These are phyloP conservation scores for Tuber brumale DNA, from an alignment of 495 filamentous ascomycete genomes.

Conservation along the genomic window DNA sequence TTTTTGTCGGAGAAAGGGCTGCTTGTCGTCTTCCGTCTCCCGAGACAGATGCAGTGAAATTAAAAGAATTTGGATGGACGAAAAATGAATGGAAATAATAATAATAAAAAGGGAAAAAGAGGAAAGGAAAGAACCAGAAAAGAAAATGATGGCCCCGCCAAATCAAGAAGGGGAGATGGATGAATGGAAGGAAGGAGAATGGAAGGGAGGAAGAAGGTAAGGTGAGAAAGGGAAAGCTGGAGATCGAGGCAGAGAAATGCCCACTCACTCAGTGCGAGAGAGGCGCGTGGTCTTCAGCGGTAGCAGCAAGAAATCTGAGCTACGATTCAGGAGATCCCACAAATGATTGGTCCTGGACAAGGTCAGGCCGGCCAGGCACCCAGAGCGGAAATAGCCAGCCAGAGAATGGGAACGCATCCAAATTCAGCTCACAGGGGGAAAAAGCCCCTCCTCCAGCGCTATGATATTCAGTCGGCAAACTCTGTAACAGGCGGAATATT, in stretches of 20 bases:
- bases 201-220: slow-evolving; percentile 23
- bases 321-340: neutral
- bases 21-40: slow-evolving; percentile 5
- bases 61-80: slow-evolving; percentile 10
- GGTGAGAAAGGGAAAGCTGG: slow-evolving; percentile 17
- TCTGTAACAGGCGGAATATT: neutral
- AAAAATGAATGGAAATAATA: slow-evolving; percentile 24
- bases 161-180: slow-evolving; percentile 12
- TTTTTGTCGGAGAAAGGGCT: slow-evolving; percentile 7
- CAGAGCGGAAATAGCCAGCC: neutral
- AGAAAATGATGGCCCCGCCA: slow-evolving; percentile 7
- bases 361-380: neutral
- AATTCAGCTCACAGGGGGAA: neutral
- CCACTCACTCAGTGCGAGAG: neutral
- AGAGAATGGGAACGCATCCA: neutral
- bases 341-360: neutral
- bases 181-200: neutral
- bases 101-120: neutral
- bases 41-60: slow-evolving; percentile 6
- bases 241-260: slow-evolving; percentile 2
- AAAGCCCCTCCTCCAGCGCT: neutral
- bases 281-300: neutral
- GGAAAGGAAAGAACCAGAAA: neutral
- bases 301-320: neutral
- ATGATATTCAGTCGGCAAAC: neutral